A percentile compares a stretch with the other conserved stretches of the same genome.
Conservation (phyloP, 179 eudicot species). For the Heliamphora pulchella region DNA sequence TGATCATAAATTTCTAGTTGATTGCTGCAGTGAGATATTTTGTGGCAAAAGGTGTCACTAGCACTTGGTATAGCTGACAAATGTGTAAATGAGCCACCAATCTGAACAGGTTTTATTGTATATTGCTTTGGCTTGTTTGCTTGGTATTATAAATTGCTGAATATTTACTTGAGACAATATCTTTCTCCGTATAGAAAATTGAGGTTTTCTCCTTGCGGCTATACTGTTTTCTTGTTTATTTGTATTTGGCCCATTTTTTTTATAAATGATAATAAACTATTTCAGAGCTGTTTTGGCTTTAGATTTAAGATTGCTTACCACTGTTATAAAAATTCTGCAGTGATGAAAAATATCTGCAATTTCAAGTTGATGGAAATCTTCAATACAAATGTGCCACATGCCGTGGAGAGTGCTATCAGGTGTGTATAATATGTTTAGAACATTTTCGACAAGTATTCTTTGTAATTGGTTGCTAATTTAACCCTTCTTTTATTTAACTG, state of each 20-base stretch:
- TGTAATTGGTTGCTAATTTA: conserved; percentile 5
- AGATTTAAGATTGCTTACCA: conserved; percentile 16
- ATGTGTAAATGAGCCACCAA: not conserved
- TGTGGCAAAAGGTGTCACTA: not conserved
- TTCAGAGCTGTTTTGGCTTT: not conserved
- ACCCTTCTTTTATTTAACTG: not conserved
- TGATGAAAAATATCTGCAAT: conserved; percentile 81
- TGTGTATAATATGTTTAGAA: conserved; percentile 16
- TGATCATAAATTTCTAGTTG: not conserved
- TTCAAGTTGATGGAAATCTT: conserved; percentile 86
- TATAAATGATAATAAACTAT: not conserved
- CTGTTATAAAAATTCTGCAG: conserved; percentile 32
- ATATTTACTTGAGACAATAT: not conserved
- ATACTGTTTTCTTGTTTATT: not conserved
- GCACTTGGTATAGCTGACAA: not conserved
- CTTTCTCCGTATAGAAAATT: not conserved
- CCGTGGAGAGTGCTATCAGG: conserved; percentile 96
- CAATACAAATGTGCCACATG: conserved; percentile 89
- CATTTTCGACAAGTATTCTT: not conserved
- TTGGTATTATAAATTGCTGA: conserved; percentile 4
- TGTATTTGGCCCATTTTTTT: not conserved
- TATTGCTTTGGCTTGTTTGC: not conserved
- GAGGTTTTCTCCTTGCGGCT: no score
- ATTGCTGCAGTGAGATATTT: not conserved
- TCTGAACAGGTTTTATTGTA: not conserved